Evolutionary conservation across 2,329 filamentous ascomycete genomes (phyloP), one percentile per base, ranked within the genome.

Genomic region (Phoma sp.): DNA sequence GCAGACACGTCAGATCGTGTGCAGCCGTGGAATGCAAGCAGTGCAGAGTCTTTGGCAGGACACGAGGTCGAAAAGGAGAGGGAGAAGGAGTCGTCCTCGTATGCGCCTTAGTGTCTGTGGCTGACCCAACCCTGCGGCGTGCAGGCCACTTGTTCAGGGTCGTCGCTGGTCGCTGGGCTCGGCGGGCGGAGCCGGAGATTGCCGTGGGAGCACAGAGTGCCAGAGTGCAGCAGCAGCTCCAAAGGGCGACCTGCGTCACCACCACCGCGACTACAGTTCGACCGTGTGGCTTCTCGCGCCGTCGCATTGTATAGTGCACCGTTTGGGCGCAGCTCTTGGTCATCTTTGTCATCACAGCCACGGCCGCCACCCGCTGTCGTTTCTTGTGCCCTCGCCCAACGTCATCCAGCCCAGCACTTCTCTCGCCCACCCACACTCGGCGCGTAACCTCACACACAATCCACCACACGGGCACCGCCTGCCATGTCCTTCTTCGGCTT

Each of bases 401-500:
- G 63, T 65, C 65, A 65, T 55, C 68, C 57, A 61, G 55, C 47
- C 49, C 24, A 48, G 32, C 19, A 32, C 43, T 57, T 35, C 29
- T 33, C 47, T 40, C 41, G 37, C 40, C 15, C 40, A 41, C 40
- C 15, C 40, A 43, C 45, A 21, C 2, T 21, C 38, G 33, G 37
- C 37, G 43, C 56, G 40, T 24, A 45, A 25, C 49, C 29, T 36
- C 55, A 45, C 46, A 40, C 41, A 41, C 52, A 10, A 41, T 22
- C 50, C 43, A 27, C 43, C 44, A 35, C 55, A 45, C 13, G 46
- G 40, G 46, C 32, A 33, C 36, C 45, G 47, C 45, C 49, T 37
- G 32, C 52, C 65, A 95, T 96, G 93, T 93, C 92, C 31, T 96
- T 96, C 82, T 96, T 96, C 78, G 91, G 91, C 65, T 93, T 96